Percentiles rank a stretch among this genome's conserved stretches.
Evolutionary conservation across 306 rosid genomes (phyloP).

Genomic region (Corylus avellana): DNA sequence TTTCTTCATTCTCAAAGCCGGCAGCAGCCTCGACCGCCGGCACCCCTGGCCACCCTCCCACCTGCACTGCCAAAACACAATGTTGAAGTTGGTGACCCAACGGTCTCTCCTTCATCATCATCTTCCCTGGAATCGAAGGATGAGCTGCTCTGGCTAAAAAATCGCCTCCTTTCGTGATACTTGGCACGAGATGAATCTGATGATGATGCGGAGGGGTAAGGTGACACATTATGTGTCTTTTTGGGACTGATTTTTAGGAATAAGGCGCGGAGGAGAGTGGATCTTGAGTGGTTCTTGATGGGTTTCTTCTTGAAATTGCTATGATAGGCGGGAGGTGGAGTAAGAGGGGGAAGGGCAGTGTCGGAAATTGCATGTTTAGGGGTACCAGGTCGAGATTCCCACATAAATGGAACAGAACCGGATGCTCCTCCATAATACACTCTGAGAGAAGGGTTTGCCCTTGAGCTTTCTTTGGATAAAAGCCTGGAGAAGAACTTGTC

Average conservation of each 20-base stretch:
- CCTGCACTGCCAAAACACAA: slow-evolving; percentile 55
- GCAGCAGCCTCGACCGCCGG: slow-evolving; percentile 20
- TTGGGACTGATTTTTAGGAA: slow-evolving; percentile 46
- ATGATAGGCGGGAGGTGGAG: slow-evolving; percentile 87
- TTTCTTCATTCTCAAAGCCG: slow-evolving; percentile 13
- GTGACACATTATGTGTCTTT: slow-evolving; percentile 18
- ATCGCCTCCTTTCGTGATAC: slow-evolving; percentile 11
- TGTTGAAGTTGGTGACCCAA: slow-evolving; percentile 48
- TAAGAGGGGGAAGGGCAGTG: slow-evolving; percentile 65
- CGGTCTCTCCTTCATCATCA: slow-evolving; percentile 26
- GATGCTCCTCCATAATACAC: slow-evolving; percentile 49
- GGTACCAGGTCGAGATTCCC: slow-evolving; percentile 97
- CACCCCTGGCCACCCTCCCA: slow-evolving; percentile 23
- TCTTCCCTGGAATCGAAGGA: slow-evolving; percentile 47
- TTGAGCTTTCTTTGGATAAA: slow-evolving; percentile 64
- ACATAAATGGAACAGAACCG: slow-evolving; percentile 64
- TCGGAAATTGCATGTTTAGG: slow-evolving; percentile 62
- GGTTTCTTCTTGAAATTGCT: slow-evolving; percentile 22
- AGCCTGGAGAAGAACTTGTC: slow-evolving; percentile 67
- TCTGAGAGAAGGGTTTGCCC: slow-evolving; percentile 62
- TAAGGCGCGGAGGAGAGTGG: slow-evolving; percentile 40
- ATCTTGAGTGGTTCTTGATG: slow-evolving; percentile 43
- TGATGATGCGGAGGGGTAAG: slow-evolving; percentile 9
- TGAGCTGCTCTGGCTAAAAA: slow-evolving; percentile 52
- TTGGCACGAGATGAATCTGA: slow-evolving; percentile 15